phyloP scores from a whole-genome alignment of 2,329 filamentous ascomycete genomes.

The Plenodomus tracheiphilus region DNA sequence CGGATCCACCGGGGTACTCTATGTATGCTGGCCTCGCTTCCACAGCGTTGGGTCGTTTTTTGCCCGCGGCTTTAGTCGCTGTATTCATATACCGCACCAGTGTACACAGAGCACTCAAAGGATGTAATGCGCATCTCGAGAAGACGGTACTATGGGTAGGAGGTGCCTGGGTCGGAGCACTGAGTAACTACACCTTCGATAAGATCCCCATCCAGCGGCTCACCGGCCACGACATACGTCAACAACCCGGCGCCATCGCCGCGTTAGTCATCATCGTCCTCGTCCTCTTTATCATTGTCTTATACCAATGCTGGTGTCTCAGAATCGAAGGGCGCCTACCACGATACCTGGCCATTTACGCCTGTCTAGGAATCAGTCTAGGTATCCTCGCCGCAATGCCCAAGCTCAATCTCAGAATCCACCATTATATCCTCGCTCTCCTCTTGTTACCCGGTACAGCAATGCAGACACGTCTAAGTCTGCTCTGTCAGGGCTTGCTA shows the following conservation, averaged over 20 bases:
- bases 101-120: constrained; percentile 29
- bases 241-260: constrained; percentile 43
- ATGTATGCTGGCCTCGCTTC: constrained; percentile 39
- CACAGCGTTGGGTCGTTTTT: constrained; percentile 34
- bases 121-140: constrained; percentile 39
- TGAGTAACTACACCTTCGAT: constrained; percentile 40
- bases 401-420: constrained; percentile 83
- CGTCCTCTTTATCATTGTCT: constrained; percentile 26
- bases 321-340: constrained; percentile 56
- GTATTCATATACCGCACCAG: constrained; percentile 35
- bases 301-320: constrained; percentile 41
- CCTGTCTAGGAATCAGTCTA: constrained; percentile 72
- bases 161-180: constrained; percentile 40
- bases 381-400: constrained; percentile 74
- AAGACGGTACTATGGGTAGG: constrained; percentile 45
- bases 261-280: constrained; percentile 40
- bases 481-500: constrained; percentile 89
- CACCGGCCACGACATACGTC: constrained; percentile 40
- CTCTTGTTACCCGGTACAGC: constrained; percentile 85
- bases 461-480: constrained; percentile 80
- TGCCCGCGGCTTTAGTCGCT: constrained; percentile 38
- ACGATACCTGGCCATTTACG: constrained; percentile 77
- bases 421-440: constrained; percentile 91
- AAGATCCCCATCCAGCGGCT: constrained; percentile 42
- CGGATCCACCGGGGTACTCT: constrained; percentile 37